A percentile compares a stretch with the other conserved stretches of the same genome.
phyloP scores from a whole-genome alignment of 805 yeast genomes.

The Cyberlindnera lachancei region DNA sequence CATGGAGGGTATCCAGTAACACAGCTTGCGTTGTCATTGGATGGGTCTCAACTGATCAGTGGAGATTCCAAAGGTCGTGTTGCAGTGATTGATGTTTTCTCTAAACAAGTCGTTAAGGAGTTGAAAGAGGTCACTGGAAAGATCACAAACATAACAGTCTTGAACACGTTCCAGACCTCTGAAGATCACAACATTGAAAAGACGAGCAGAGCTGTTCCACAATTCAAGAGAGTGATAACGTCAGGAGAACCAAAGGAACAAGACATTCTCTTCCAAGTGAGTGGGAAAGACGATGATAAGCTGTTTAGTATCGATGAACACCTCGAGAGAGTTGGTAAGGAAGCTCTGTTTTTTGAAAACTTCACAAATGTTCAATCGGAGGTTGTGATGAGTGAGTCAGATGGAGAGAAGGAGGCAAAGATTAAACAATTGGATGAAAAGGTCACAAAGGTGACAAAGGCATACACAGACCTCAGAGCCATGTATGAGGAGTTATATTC shows the following conservation, averaged over 20 bases:
- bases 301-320: slow-evolving; percentile 40
- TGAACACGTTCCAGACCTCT: slow-evolving; percentile 8
- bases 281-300: slow-evolving; percentile 16
- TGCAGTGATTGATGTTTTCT: slow-evolving; percentile 57
- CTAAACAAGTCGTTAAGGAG: slow-evolving; percentile 61
- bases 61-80: slow-evolving; percentile 73
- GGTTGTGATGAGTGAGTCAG: slow-evolving; percentile 18
- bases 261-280: slow-evolving; percentile 31
- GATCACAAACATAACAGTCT: slow-evolving; percentile 14
- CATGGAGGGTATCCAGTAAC: slow-evolving; percentile 41
- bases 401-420: slow-evolving; percentile 22
- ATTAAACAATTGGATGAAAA: slow-evolving; percentile 36
- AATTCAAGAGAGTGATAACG: slow-evolving; percentile 52
- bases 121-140: slow-evolving; percentile 27
- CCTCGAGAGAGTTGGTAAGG: slow-evolving; percentile 38
- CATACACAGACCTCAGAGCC: slow-evolving; percentile 49
- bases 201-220: slow-evolving; percentile 40
- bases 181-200: slow-evolving; percentile 13
- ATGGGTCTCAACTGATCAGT: slow-evolving; percentile 63
- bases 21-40: slow-evolving; percentile 54
- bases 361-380: slow-evolving; percentile 33
- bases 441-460: slow-evolving; percentile 43
- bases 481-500: slow-evolving; percentile 52
- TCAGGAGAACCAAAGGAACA: slow-evolving; percentile 36
- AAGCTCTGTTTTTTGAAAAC: slow-evolving; percentile 46